Evolutionary conservation across 2,329 filamentous ascomycete species (phyloP), one percentile per base, ranked within the genome.

Genomic region (Alternaria dauci): DNA sequence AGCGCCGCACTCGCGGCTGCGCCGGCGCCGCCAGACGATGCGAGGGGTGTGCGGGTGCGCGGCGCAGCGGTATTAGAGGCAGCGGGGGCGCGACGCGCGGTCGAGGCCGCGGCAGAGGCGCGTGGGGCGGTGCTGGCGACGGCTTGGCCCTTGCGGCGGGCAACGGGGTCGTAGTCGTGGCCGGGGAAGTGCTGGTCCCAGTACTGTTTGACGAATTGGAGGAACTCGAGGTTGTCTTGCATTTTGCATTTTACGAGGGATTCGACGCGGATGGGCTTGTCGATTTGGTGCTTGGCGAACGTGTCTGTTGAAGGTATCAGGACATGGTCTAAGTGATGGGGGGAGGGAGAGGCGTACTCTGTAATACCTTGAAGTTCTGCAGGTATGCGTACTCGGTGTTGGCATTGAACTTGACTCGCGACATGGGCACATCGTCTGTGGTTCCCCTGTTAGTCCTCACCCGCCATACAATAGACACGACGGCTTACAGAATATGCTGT

Each of bases 201-300:
- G 84, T 93, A 97, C 71, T 87, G 86, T 87, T 99, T 99, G 61
- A 90, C 90, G 91, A 93, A 99, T 83, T 99, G 95, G 62, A 99
- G 85, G 80, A 99, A 99, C 78, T 98, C 95, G 72, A 99, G 91
- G 84, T 99, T 99, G 81, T 99, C 95, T 86, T 99, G 95, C 94
- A 99, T 99, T 85, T 97, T 97, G 86, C 95, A 99, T 81, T 98
- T 99, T 73, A 95, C 88, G 61, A 99, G 89, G 59, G 87, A 85
- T 80, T 97, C 89, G 78, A 98, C 93, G 61, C 93, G 93, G 71
- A 99, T 89, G 28, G 91, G 90, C 78, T 93, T 93, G 73, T 98
- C 94, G 83, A 99, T 87, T 67, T 89, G 85, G 82, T 98, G 94
- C 80, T 91, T 91, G 64, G 89, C 85, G 77, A 98, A 98, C 67